Conservation (phyloP, 139 green algal genomes). For the Diplosphaera chodatii region DNA sequence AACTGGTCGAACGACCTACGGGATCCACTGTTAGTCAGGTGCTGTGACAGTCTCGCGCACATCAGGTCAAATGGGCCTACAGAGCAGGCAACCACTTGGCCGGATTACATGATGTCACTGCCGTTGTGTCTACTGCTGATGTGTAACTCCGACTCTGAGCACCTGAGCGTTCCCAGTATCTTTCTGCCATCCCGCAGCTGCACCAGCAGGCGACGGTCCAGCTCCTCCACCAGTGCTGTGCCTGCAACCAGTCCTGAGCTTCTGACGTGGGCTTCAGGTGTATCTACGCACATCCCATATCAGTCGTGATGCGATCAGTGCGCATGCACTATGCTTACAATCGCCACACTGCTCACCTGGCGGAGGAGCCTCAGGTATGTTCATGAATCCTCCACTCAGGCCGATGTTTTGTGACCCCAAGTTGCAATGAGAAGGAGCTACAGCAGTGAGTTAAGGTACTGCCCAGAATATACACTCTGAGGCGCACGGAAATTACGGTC, state of each 20-base stretch:
- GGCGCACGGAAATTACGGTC: too few species aligned
- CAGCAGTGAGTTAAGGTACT: too few species aligned
- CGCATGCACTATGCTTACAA: not conserved
- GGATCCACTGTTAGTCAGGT: not conserved
- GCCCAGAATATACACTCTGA: too few species aligned
- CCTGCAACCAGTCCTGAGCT: constrained; percentile 7
- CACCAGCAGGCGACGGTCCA: constrained; percentile 62
- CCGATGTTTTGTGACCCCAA: too few species aligned
- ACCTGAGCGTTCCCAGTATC: constrained; percentile 60
- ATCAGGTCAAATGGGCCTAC: not conserved
- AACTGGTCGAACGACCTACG: constrained; percentile 68
- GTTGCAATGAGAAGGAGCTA: too few species aligned
- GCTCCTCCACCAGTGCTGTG: constrained; percentile 37
- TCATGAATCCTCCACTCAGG: not conserved
- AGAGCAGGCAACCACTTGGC: too few species aligned
- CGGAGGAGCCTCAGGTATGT: not conserved
- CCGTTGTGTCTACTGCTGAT: too few species aligned
- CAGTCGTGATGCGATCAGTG: too few species aligned
- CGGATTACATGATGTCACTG: too few species aligned
- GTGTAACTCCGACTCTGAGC: not conserved
- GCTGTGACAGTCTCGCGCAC: not conserved
- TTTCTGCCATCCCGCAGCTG: constrained; percentile 68
- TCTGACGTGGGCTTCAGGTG: too few species aligned
- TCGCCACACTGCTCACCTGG: not conserved
- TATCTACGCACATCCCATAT: too few species aligned